Evolutionary conservation across 2,329 filamentous ascomycete species (phyloP).

Genomic region (Colletotrichum salicis): DNA sequence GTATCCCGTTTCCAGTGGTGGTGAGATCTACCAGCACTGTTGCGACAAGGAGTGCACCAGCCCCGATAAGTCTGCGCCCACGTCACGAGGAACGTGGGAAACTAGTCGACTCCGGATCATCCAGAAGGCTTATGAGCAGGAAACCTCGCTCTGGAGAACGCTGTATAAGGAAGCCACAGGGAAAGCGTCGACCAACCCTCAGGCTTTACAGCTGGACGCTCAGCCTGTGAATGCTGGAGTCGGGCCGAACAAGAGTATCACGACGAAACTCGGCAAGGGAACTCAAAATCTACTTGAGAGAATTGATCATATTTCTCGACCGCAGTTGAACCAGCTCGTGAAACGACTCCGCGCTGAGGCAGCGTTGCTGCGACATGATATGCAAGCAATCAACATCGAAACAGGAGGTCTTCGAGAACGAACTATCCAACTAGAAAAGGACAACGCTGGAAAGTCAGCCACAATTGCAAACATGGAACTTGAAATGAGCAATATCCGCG

Average conservation of each 20-base stretch:
- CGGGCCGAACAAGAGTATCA: too few species aligned
- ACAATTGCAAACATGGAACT: background rate
- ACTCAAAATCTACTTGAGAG: too few species aligned
- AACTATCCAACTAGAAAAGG: background rate
- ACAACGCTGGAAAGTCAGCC: background rate
- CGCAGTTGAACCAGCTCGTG: too few species aligned
- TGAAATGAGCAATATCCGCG: background rate
- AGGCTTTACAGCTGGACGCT: too few species aligned
- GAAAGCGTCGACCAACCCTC: too few species aligned
- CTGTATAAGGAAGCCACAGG: too few species aligned
- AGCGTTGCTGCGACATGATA: too few species aligned
- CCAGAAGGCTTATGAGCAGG: slow-evolving; percentile 21
- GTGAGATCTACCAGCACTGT: slow-evolving; percentile 7
- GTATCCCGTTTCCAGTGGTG: slow-evolving; percentile 11
- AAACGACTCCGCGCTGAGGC: too few species aligned
- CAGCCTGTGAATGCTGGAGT: too few species aligned
- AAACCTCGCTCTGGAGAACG: background rate
- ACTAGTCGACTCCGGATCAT: background rate
- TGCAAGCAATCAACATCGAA: background rate
- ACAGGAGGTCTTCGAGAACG: background rate
- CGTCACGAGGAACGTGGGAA: slow-evolving; percentile 6
- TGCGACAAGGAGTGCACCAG: slow-evolving; percentile 19
- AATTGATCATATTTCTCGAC: too few species aligned
- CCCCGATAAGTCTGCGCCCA: background rate
- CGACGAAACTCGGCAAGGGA: too few species aligned